Percentiles rank a stretch among this genome's conserved stretches.
phyloP scores from a whole-genome alignment of 805 yeast species.

The Kodamaea restingae region DNA sequence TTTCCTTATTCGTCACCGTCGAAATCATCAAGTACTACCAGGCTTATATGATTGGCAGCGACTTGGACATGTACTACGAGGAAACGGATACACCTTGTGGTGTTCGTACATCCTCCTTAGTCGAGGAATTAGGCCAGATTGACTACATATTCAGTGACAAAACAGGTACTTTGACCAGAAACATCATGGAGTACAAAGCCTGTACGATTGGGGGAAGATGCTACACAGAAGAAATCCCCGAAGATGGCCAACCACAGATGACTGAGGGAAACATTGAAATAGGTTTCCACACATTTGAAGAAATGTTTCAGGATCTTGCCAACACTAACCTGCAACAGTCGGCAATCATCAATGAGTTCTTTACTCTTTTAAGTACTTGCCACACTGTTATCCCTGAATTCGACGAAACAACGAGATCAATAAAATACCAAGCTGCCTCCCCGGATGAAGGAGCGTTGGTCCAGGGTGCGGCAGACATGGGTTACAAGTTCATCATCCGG shows the following conservation, averaged over 20 bases:
- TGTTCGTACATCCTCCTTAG: constrained; percentile 90
- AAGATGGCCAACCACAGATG: constrained; percentile 70
- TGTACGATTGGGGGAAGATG: constrained; percentile 91
- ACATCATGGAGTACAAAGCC: constrained; percentile 93
- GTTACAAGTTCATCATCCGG: constrained; percentile 80
- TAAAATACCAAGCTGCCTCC: constrained; percentile 96
- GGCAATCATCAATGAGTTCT: constrained; percentile 63
- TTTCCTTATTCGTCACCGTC: constrained; percentile 91
- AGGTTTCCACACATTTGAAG: constrained; percentile 72
- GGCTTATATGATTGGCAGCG: constrained; percentile 90
- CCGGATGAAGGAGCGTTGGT: constrained; percentile 99
- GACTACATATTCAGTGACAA: constrained; percentile 95
- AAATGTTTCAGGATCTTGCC: constrained; percentile 46
- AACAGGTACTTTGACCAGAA: constrained; percentile 94
- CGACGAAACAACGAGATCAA: constrained; percentile 49
- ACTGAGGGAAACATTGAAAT: constrained; percentile 69
- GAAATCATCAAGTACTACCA: constrained; percentile 94
- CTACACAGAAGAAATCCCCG: constrained; percentile 86
- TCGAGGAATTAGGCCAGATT: constrained; percentile 96
- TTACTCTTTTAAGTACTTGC: constrained; percentile 83
- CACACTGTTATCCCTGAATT: constrained; percentile 97
- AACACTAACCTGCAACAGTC: constrained; percentile 43
- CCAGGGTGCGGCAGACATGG: constrained; percentile 89
- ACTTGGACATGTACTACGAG: constrained; percentile 86
- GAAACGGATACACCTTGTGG: constrained; percentile 91